phyloP scores from a whole-genome alignment of 495 filamentous ascomycete species.

The Penicillium roqueforti region DNA sequence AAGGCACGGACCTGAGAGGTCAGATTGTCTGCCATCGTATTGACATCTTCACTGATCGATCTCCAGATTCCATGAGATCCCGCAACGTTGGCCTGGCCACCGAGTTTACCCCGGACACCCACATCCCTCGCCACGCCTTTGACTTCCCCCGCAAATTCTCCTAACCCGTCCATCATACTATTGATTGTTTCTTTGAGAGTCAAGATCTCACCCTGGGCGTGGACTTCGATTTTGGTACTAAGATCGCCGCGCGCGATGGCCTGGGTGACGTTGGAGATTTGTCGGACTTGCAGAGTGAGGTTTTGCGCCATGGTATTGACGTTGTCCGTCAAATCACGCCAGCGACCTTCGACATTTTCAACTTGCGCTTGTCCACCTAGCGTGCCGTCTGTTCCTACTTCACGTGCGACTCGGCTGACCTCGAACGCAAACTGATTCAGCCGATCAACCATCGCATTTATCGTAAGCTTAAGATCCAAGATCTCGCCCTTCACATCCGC shows the following conservation, averaged over 20 bases:
- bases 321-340: conserved; percentile 87
- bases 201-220: conserved; percentile 86
- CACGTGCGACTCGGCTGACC: conserved; percentile 86
- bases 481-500: conserved; percentile 94
- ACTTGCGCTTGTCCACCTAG: conserved; percentile 88
- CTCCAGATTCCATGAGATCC: conserved; percentile 95
- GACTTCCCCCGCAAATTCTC: conserved; percentile 88
- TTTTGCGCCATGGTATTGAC: conserved; percentile 97
- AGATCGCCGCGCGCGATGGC: conserved; percentile 86
- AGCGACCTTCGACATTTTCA: conserved; percentile 87
- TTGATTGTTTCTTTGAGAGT: conserved; percentile 91
- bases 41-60: conserved; percentile 78
- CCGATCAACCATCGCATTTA: conserved; percentile 94
- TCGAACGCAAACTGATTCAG: conserved; percentile 87
- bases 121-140: conserved; percentile 93
- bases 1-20: conserved; percentile 90
- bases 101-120: conserved; percentile 84
- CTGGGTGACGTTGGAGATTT: conserved; percentile 90
- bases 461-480: conserved; percentile 81
- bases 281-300: conserved; percentile 85
- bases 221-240: conserved; percentile 82
- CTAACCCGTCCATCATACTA: conserved; percentile 88
- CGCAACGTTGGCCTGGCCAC: conserved; percentile 84
- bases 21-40: conserved; percentile 82
- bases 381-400: conserved; percentile 86